Evolutionary conservation across 176 grass and related monocot genomes (phyloP).

Genomic region (Pontederia paniculata): DNA sequence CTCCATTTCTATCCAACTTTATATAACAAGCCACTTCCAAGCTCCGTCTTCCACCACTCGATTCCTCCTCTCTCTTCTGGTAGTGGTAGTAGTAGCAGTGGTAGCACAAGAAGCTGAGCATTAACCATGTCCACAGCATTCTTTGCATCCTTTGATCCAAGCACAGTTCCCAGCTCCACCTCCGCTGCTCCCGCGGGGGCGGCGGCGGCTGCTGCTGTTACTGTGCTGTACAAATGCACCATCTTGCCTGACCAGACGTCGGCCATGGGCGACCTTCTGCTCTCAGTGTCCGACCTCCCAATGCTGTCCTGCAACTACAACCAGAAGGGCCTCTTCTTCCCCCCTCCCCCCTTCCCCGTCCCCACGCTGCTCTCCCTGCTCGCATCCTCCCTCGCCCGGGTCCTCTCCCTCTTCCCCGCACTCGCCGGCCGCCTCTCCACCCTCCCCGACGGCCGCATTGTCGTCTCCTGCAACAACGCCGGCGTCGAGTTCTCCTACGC

Average conservation of each 20-base stretch:
- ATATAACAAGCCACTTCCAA: too few relatives aligned
- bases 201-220: conserved; percentile 26
- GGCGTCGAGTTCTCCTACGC: conserved; percentile 69
- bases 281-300: conserved; percentile 85
- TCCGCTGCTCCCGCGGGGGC: background rate
- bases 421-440: conserved; percentile 73
- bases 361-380: conserved; percentile 40
- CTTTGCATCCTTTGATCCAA: background rate
- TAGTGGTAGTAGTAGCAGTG: too few relatives aligned
- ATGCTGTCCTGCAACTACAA: conserved; percentile 99
- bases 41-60: too few relatives aligned
- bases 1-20: too few relatives aligned
- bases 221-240: conserved; percentile 42
- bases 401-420: conserved; percentile 45
- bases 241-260: conserved; percentile 44
- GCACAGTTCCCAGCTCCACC: background rate
- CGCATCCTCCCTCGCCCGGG: conserved; percentile 48
- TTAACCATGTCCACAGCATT: background rate
- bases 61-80: too few relatives aligned
- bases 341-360: conserved; percentile 43
- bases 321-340: conserved; percentile 92
- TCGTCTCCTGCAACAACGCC: conserved; percentile 72
- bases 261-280: conserved; percentile 41
- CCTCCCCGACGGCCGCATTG: conserved; percentile 50
- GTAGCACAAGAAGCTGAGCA: too few relatives aligned